phyloP scores from a whole-genome alignment of 148 eudicot species.

The Arbutus unedo region DNA sequence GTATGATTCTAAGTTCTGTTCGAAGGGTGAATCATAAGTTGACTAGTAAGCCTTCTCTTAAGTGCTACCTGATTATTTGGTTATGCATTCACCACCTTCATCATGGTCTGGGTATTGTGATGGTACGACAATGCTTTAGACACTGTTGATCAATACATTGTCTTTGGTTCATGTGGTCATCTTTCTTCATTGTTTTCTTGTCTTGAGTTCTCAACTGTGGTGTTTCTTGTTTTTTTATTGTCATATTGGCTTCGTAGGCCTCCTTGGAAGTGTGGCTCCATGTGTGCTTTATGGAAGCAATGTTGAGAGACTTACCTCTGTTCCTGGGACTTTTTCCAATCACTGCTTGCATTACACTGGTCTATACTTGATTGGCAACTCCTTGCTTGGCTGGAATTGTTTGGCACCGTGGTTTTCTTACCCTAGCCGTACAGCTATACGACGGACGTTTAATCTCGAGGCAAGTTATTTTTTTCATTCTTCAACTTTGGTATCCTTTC shows the following conservation, averaged over 20 bases:
- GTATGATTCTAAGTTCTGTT: too few species aligned
- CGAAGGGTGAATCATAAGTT: background rate
- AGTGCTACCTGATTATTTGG: background rate
- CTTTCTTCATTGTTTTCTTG: background rate
- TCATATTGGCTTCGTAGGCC: conserved; percentile 36
- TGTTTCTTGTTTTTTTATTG: background rate
- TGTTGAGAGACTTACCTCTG: conserved; percentile 67
- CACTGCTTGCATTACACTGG: conserved; percentile 78
- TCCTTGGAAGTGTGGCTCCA: conserved; percentile 82
- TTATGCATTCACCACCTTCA: background rate
- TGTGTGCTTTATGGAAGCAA: conserved; percentile 83
- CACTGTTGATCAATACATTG: background rate
- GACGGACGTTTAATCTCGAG: conserved; percentile 77
- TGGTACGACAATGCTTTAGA: background rate
- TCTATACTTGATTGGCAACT: conserved; percentile 62
- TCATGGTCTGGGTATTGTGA: background rate
- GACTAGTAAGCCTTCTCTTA: background rate
- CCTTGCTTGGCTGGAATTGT: conserved; percentile 65
- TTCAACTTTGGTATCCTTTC: background rate
- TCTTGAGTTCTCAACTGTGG: background rate
- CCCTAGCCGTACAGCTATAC: conserved; percentile 65
- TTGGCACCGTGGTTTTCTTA: conserved; percentile 87
- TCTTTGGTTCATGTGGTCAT: background rate
- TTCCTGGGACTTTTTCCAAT: conserved; percentile 55
- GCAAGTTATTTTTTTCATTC: conserved; percentile 27